These are phyloP conservation scores for Coemansia sp. DNA, from an alignment of 192 early-diverging fungal genomes.

Conservation along the genomic window DNA sequence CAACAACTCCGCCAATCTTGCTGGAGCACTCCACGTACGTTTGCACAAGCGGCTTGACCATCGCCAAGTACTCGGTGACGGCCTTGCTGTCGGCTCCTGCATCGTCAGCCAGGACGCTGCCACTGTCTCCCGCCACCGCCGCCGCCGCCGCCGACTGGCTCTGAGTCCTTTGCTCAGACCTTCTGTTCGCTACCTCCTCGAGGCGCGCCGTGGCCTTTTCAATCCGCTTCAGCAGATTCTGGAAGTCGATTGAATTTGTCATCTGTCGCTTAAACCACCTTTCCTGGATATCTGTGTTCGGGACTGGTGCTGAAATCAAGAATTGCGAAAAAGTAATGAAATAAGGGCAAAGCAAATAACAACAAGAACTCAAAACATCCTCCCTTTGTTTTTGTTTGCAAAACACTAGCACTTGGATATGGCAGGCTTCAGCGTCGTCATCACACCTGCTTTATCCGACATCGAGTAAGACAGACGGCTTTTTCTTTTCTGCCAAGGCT, in stretches of 20 bases:
- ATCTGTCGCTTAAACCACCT: conserved; percentile 20
- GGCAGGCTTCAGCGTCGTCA: too few species aligned
- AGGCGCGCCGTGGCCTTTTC: conserved; percentile 89
- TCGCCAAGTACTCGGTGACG: conserved; percentile 57
- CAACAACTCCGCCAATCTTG: conserved; percentile 62
- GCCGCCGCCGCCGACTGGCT: conserved; percentile 17
- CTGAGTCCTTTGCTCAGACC: conserved; percentile 47
- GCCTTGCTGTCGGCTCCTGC: conserved; percentile 46
- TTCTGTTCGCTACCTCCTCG: conserved; percentile 75
- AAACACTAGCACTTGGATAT: too few species aligned
- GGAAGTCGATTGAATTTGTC: conserved; percentile 46
- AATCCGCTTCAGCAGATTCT: conserved; percentile 80
- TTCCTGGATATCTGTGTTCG: not conserved
- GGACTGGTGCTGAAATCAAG: not conserved
- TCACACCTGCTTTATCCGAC: too few species aligned
- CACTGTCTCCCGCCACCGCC: conserved; percentile 6
- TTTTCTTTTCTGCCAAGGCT: too few species aligned
- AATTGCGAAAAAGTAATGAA: conserved; percentile 9
- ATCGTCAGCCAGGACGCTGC: not conserved
- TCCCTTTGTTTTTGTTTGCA: too few species aligned
- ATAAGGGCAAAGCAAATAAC: not conserved
- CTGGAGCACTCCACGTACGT: conserved; percentile 44
- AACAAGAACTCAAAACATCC: not conserved
- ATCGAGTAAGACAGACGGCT: too few species aligned
- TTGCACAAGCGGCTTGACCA: conserved; percentile 41